phyloP scores from a whole-genome alignment of 78 protist genomes.

The Dictyostelium capitatum region DNA sequence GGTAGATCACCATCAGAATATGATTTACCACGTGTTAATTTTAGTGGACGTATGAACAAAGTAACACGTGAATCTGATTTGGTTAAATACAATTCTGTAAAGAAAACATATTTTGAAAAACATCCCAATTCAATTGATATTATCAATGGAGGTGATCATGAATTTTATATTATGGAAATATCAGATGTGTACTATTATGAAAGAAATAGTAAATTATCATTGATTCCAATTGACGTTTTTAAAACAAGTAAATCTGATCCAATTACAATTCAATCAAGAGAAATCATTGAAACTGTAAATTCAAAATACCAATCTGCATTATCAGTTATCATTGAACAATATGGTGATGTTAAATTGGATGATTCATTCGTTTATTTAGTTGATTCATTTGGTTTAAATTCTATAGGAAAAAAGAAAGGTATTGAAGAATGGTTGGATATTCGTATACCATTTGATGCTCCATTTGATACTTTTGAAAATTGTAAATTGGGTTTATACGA shows the following conservation, averaged over 20 bases:
- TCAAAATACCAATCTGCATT: constrained; percentile 3
- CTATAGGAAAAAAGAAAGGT: constrained; percentile 41
- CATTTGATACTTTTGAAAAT: constrained; percentile 22
- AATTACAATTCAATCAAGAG: constrained; percentile 26
- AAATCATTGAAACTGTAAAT: constrained; percentile 61
- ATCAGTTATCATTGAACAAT: constrained; percentile 14
- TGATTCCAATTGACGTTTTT: not conserved
- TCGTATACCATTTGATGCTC: constrained; percentile 60
- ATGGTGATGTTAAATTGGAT: constrained; percentile 61
- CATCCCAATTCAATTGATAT: constrained; percentile 20
- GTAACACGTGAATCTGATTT: not conserved
- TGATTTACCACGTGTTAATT: constrained; percentile 41
- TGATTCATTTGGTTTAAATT: constrained; percentile 43
- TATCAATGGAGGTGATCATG: not conserved
- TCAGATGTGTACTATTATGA: constrained; percentile 47
- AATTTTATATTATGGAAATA: constrained; percentile 19
- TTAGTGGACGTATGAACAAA: constrained; percentile 24
- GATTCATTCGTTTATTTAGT: constrained; percentile 49
- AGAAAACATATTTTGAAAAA: not conserved
- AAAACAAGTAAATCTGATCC: not conserved
- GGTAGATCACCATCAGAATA: constrained; percentile 41
- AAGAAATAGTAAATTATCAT: constrained; percentile 8
- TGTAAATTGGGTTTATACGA: constrained; percentile 59
- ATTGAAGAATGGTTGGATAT: constrained; percentile 72
- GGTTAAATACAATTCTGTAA: not conserved